These are phyloP conservation scores for Chalaropsis ovoidea DNA, from an alignment of 2,329 filamentous ascomycete genomes.

Conservation along the genomic window DNA sequence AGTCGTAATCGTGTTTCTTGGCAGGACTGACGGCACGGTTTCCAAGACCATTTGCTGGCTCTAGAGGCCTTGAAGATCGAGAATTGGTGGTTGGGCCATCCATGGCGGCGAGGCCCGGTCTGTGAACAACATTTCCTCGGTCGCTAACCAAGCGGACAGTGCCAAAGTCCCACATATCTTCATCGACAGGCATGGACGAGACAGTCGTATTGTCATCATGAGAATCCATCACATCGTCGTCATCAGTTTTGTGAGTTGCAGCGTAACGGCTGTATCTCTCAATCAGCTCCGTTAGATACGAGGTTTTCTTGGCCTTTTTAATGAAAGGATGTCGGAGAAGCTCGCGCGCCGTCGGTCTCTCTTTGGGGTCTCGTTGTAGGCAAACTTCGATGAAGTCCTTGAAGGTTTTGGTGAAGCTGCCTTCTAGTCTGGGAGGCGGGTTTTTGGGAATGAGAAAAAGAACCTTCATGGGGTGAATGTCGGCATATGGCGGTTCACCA, in stretches of 20 bases:
- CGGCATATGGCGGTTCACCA: conserved; percentile 86
- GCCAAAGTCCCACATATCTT: conserved; percentile 98
- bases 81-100: conserved; percentile 74
- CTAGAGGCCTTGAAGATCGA: conserved; percentile 47
- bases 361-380: conserved; percentile 76
- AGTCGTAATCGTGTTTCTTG: conserved; percentile 41
- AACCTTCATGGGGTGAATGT: conserved; percentile 98
- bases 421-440: conserved; percentile 68
- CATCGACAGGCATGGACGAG: conserved; percentile 42
- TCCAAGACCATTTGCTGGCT: conserved; percentile 35
- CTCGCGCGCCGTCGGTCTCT: conserved; percentile 77
- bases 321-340: conserved; percentile 85
- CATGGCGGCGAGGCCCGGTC: conserved; percentile 57
- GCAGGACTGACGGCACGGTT: conserved; percentile 41
- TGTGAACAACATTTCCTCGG: conserved; percentile 46
- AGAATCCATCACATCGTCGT: conserved; percentile 47
- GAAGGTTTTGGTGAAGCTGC: conserved; percentile 70
- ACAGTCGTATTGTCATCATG: conserved; percentile 48
- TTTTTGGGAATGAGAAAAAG: conserved; percentile 95
- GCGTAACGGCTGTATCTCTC: conserved; percentile 83
- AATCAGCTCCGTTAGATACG: conserved; percentile 92
- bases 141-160: conserved; percentile 75
- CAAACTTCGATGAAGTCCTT: conserved; percentile 80
- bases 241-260: conserved; percentile 62
- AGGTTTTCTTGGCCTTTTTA: conserved; percentile 83